Conservation (phyloP, 805 yeast genomes). For the Yarrowia bubula region DNA sequence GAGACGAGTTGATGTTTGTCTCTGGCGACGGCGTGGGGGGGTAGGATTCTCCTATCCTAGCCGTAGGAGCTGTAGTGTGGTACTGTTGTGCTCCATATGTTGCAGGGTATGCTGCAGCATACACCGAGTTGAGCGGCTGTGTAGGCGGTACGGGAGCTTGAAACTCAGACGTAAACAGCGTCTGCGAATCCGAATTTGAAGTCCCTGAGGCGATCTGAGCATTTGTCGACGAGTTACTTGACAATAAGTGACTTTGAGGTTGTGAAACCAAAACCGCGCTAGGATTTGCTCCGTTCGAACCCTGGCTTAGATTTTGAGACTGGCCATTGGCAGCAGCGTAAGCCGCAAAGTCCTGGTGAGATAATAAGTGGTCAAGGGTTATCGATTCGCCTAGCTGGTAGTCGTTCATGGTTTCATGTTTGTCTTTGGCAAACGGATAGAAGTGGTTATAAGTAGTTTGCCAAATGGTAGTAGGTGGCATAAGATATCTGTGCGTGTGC, state of each 20-base stretch:
- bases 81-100: constrained; percentile 11
- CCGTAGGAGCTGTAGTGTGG: neutral
- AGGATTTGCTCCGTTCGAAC: neutral
- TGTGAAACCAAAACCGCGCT: too few relatives aligned
- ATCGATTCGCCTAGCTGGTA: constrained; percentile 18
- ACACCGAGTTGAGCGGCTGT: neutral
- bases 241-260: neutral
- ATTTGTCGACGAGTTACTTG: neutral
- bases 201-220: neutral
- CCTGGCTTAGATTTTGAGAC: neutral
- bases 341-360: constrained; percentile 1
- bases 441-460: neutral
- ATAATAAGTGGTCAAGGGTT: neutral
- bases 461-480: too few relatives aligned
- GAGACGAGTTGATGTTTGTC: neutral
- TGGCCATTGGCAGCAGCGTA: too few relatives aligned
- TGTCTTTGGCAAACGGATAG: neutral
- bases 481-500: too few relatives aligned
- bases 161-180: neutral
- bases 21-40: constrained; percentile 19
- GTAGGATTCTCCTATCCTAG: neutral
- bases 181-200: neutral
- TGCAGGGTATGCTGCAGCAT: constrained; percentile 14
- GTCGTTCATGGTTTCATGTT: neutral
- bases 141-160: neutral